These are phyloP conservation scores for Puccinia hordei DNA, from an alignment of 1,284 basidiomycete genomes.

Conservation along the genomic window DNA sequence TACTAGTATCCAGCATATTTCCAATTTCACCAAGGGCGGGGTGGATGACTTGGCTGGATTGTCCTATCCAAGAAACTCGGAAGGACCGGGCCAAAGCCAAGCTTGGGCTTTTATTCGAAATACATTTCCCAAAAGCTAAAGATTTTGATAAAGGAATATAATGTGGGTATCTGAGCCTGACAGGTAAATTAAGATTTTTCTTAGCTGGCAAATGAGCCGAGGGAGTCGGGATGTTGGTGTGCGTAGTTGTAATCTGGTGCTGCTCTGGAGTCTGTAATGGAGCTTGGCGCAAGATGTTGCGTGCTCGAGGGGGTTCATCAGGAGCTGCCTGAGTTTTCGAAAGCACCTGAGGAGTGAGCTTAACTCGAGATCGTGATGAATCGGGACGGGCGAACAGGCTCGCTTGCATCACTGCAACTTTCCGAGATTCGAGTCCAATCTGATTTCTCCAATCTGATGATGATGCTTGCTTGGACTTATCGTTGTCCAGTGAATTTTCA, in stretches of 20 bases:
- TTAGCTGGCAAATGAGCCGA: slow-evolving; percentile 1
- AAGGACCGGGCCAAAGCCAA: slow-evolving; percentile 84
- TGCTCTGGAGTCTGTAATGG: not conserved
- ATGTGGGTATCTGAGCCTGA: slow-evolving; percentile 60
- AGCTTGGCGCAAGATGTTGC: not conserved
- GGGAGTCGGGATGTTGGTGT: slow-evolving; percentile 11
- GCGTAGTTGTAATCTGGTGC: not conserved
- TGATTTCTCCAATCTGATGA: slow-evolving; percentile 33
- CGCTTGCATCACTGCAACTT: slow-evolving; percentile 51
- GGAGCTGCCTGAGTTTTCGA: slow-evolving; percentile 10
- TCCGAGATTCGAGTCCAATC: slow-evolving; percentile 45
- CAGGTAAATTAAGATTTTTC: not conserved
- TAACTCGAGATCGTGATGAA: slow-evolving; percentile 8
- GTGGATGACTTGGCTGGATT: slow-evolving; percentile 63
- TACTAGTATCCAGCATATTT: slow-evolving; percentile 36
- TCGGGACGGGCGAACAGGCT: slow-evolving; percentile 48
- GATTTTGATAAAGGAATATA: slow-evolving; percentile 62
- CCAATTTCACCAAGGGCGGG: slow-evolving; percentile 43
- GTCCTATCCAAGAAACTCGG: slow-evolving; percentile 83
- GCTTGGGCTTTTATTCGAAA: slow-evolving; percentile 74
- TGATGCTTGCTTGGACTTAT: slow-evolving; percentile 9
- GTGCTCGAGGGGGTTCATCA: not conserved
- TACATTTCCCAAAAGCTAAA: slow-evolving; percentile 68
- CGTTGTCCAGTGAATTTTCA: slow-evolving; percentile 6
- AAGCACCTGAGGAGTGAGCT: slow-evolving; percentile 13